These are phyloP conservation scores for Aspergillus ruber DNA, from an alignment of 2,329 filamentous ascomycete genomes.

Conservation along the genomic window DNA sequence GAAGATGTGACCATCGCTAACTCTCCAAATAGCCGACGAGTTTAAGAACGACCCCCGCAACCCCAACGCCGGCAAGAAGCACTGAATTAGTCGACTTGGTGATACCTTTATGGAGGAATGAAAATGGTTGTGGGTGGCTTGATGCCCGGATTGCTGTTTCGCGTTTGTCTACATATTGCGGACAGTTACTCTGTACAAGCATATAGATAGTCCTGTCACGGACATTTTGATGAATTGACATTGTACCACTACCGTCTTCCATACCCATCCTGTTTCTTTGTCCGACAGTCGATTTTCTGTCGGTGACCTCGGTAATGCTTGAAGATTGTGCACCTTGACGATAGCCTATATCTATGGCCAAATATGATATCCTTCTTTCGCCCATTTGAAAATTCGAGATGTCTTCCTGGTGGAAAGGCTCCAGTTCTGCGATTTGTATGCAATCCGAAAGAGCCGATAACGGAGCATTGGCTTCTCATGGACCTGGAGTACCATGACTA, in stretches of 20 bases:
- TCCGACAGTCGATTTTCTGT: too few species aligned
- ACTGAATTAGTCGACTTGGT: constrained; percentile 25
- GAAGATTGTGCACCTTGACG: too few species aligned
- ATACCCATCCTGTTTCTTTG: too few species aligned
- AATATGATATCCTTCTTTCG: too few species aligned
- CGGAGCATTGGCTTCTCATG: too few species aligned
- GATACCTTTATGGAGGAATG: constrained; percentile 13
- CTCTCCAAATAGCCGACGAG: constrained; percentile 64
- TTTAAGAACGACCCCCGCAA: constrained; percentile 97
- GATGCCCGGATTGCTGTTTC: constrained; percentile 15
- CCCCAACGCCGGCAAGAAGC: constrained; percentile 37
- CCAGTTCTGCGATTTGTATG: too few species aligned
- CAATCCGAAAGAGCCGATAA: too few species aligned
- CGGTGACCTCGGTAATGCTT: too few species aligned
- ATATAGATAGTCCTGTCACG: constrained; percentile 31
- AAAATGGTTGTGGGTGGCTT: constrained; percentile 13
- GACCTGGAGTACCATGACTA: too few species aligned
- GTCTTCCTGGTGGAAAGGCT: too few species aligned
- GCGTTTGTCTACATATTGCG: constrained; percentile 19
- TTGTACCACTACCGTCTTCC: constrained; percentile 28
- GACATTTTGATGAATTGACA: constrained; percentile 32
- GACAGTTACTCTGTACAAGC: constrained; percentile 32
- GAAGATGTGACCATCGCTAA: not conserved
- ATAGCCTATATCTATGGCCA: too few species aligned
- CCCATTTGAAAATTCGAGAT: too few species aligned